Percentiles rank a stretch among this genome's conserved stretches.
These are phyloP conservation scores for Zasmidium cellare DNA, from an alignment of 2,329 filamentous ascomycete genomes.

Conservation along the genomic window DNA sequence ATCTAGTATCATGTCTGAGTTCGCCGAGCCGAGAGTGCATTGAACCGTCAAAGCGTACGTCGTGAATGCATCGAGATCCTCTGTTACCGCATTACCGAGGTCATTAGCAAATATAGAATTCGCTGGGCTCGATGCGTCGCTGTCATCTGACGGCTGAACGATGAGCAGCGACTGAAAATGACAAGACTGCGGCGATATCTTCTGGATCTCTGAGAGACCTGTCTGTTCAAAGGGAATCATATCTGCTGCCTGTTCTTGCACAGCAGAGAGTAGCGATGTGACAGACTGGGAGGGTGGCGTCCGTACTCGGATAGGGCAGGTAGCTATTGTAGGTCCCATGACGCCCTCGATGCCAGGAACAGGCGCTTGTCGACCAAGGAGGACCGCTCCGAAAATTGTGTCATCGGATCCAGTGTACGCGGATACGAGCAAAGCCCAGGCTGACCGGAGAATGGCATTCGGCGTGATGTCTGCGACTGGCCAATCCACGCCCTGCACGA, in stretches of 20 bases:
- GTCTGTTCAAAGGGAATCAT: constrained; percentile 17
- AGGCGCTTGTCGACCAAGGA: constrained; percentile 10
- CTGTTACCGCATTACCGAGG: not conserved
- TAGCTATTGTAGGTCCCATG: constrained; percentile 16
- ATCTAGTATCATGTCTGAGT: not conserved
- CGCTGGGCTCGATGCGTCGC: not conserved
- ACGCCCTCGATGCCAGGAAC: constrained; percentile 8
- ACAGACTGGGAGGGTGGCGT: not conserved
- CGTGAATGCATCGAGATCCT: not conserved
- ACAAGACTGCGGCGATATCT: constrained; percentile 34
- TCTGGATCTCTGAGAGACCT: constrained; percentile 4
- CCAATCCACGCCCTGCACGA: not conserved
- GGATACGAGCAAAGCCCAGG: constrained; percentile 13
- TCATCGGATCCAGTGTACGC: constrained; percentile 8
- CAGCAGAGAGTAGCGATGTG: constrained; percentile 1
- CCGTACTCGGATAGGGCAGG: constrained; percentile 10
- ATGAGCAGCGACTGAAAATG: constrained; percentile 59
- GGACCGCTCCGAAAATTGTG: constrained; percentile 9
- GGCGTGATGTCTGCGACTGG: constrained; percentile 1
- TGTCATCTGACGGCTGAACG: constrained; percentile 43
- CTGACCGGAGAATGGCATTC: constrained; percentile 4
- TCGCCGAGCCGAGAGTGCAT: not conserved
- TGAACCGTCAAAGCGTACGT: not conserved
- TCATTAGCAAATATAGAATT: not conserved
- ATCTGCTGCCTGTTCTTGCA: constrained; percentile 11